Evolutionary conservation across 2,329 filamentous ascomycete genomes (phyloP), one percentile per base, ranked within the genome.

Genomic region (Cercospora nicotianae): DNA sequence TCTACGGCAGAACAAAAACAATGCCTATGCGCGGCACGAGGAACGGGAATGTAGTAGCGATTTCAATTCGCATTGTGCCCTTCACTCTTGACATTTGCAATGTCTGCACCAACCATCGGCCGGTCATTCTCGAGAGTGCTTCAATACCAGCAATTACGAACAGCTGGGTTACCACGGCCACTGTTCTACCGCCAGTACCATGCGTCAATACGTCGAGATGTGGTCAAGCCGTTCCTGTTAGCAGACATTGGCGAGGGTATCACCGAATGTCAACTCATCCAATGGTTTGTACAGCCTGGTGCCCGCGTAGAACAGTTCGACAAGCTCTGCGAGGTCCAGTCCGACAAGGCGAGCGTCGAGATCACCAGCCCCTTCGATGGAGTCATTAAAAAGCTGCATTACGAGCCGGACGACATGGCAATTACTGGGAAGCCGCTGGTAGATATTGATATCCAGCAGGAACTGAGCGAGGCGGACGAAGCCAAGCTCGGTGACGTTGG

Each of bases 201-300:
- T 66, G 64, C 69, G 23, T 74, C 76, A 16, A 64, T 53, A 26
- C 69, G 70, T 63, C 65, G 69, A 30, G 67, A 75, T 58, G 87
- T 85, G 1, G 84, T 95, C 58, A 94, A 94, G 81, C 92, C 92
- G 1, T 93, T 95, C 68, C 76, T 94, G 48, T 81, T 96, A 68
- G 92, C 92, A 70, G 92, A 96, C 77, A 95, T 96, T 80, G 92
- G 92, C 61, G 92, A 96, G 85, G 95, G 95, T 65, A 99, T 98
- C 76, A 94, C 95, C 78, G 95, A 99, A 82, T 97, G 95, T 77
- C 95, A 99, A 81, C 92, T 99, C 76, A 98, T 98, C 76, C 95
- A 99, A 83, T 99, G 95, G 95, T 99, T 98, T 79, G 94, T 99
- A 72, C 91, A 97, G 81, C 93, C 96, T 60, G 94, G 94, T 67